Evolutionary conservation across 2,329 filamentous ascomycete species (phyloP).

Genomic region (Trichoderma hamatum): DNA sequence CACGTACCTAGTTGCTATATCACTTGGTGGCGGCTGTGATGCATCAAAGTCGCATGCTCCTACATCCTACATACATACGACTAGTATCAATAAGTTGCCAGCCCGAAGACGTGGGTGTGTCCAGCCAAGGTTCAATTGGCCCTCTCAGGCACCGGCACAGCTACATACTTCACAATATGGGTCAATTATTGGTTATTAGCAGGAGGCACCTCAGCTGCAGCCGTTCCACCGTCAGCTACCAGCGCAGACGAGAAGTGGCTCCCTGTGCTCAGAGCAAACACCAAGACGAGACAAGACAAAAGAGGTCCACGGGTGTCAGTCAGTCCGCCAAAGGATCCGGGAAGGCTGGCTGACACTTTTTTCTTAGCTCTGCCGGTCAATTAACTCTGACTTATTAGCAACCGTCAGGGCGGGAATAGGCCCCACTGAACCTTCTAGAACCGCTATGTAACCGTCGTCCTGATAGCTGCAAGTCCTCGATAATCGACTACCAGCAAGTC

Average conservation of each 20-base stretch:
- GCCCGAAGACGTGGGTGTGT: not conserved
- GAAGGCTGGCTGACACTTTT: not conserved
- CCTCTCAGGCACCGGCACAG: not conserved
- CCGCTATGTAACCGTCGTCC: constrained; percentile 28
- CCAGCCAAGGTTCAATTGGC: not conserved
- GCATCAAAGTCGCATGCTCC: not conserved
- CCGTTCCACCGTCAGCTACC: not conserved
- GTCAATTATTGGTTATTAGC: not conserved
- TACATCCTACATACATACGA: not conserved
- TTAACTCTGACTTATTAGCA: not conserved
- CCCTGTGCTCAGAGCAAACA: not conserved
- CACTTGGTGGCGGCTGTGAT: not conserved
- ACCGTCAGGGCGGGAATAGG: constrained; percentile 10
- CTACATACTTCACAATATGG: not conserved
- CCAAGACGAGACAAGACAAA: not conserved
- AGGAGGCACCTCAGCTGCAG: not conserved
- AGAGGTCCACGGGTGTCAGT: not conserved
- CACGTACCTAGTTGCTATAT: not conserved
- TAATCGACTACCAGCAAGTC: constrained; percentile 8
- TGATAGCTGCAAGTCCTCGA: constrained; percentile 43
- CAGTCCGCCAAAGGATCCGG: not conserved
- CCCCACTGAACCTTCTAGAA: constrained; percentile 54
- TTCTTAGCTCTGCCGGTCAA: not conserved
- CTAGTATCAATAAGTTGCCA: not conserved
- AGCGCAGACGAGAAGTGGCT: not conserved